phyloP scores from a whole-genome alignment of 2,329 filamentous ascomycete genomes.

The Monosporascus sp. region DNA sequence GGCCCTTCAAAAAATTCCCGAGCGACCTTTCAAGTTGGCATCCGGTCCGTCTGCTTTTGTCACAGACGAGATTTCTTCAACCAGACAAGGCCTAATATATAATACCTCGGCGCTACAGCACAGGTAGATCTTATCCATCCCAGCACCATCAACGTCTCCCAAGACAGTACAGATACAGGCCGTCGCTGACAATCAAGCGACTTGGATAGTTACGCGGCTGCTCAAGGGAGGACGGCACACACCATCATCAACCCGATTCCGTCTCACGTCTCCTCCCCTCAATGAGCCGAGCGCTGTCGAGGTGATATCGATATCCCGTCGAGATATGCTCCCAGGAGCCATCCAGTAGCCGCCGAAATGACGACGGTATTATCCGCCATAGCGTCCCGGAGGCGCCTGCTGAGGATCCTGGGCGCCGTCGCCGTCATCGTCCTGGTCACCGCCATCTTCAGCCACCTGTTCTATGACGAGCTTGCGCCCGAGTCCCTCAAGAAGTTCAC shows the following conservation, averaged over 20 bases:
- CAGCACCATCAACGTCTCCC: background rate
- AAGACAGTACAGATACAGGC: background rate
- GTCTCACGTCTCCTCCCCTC: background rate
- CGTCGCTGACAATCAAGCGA: background rate
- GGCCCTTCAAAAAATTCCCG: too few relatives aligned
- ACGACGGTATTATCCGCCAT: constrained; percentile 1
- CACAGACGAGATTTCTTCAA: background rate
- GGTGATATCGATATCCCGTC: background rate
- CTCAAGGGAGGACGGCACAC: background rate
- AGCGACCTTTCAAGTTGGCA: too few relatives aligned
- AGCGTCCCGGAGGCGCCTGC: background rate
- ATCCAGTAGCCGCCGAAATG: background rate
- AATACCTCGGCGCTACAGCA: too few relatives aligned
- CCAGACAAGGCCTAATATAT: background rate
- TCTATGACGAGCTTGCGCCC: background rate
- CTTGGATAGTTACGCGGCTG: background rate
- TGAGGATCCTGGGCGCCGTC: constrained; percentile 1
- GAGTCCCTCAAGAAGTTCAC: background rate
- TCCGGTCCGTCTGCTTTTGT: background rate
- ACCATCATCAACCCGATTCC: background rate
- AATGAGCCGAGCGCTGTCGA: background rate
- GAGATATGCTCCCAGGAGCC: background rate
- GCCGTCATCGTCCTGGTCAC: constrained; percentile 1
- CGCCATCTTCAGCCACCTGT: constrained; percentile 1
- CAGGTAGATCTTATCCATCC: too few relatives aligned